Evolutionary conservation across 2,329 filamentous ascomycete genomes (phyloP).

Genomic region (Aspergillus novofumigatus): DNA sequence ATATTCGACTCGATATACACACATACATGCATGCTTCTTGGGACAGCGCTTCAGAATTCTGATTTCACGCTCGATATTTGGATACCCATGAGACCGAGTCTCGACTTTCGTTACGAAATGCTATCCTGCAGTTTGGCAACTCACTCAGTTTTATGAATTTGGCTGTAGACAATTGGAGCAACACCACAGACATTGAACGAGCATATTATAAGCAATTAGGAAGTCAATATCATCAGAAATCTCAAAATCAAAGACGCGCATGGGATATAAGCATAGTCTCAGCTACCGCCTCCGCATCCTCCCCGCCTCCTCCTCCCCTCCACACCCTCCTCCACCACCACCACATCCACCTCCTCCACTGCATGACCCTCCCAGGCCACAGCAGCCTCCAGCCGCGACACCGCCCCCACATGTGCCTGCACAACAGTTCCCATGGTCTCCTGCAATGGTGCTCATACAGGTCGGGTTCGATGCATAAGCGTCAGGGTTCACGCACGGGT

Average conservation of each 20-base stretch:
- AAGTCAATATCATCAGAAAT: neutral
- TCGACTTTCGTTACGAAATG: neutral
- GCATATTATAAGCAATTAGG: neutral
- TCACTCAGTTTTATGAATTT: neutral
- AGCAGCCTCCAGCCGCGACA: constrained; percentile 42
- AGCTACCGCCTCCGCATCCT: constrained; percentile 8
- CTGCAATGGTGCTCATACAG: constrained; percentile 40
- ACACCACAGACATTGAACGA: neutral
- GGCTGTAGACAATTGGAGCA: neutral
- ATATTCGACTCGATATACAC: neutral
- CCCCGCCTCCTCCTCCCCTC: constrained; percentile 21
- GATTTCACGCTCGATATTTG: neutral
- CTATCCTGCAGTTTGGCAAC: neutral
- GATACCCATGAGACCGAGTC: neutral
- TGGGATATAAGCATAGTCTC: neutral
- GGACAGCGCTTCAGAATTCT: neutral
- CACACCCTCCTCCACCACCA: constrained; percentile 35
- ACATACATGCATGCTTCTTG: neutral
- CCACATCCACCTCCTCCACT: constrained; percentile 41
- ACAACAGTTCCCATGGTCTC: constrained; percentile 46
- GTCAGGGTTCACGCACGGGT: constrained; percentile 38
- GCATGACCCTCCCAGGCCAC: constrained; percentile 36
- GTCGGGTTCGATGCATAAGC: constrained; percentile 44
- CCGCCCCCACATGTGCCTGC: constrained; percentile 40
- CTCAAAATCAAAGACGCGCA: neutral